Base-by-base conservation (phyloP, 2,329 filamentous ascomycete genomes). In the Aspergillus versicolor region DNA sequence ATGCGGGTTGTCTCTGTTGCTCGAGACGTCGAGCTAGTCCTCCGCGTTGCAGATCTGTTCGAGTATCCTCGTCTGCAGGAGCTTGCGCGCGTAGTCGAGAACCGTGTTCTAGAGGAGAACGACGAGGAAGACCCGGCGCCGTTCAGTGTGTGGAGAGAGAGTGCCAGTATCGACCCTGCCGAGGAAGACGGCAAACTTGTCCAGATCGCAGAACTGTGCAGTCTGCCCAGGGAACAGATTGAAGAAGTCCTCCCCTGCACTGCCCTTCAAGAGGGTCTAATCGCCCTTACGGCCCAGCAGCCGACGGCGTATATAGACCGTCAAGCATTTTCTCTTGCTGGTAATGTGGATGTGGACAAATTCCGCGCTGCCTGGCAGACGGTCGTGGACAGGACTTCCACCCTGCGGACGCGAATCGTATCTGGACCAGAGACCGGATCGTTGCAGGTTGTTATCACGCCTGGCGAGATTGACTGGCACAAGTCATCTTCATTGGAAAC, bases 1-100 rank as follows among this genome's bases (percentile, higher is more conserved):
- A 64, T 65, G 58, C 43, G 52, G 22, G 22, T 60, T n/a, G 55
- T 52, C n/a, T 13, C 22, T 7, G 13, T 13, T 4, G 47, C 51
- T 8, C 40, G 47, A 2, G 34, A 34, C 9, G 27, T 30, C 6
- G 44, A 32, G 15, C 1, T 46, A 3, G 44, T 46, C 13, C 44
- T 46, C 5, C 22, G 22, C 3, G 44, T 46, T 6, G 22, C 44
- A 2, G 44, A 46, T 34, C 22, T 46, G 1, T 46, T 46, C 24
- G 6, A 30, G 22, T 32, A 46, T 9, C 44, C 44, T 3, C 44
- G 44, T 32, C 24, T 46, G 1, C 13, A 19, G 17, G 44, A 46
- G 8, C 22, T 46, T 2, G 44, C 44, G 15, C 44, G 42, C 6
- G 19, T 15, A 15, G 42, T 44, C 9, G 42, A 44, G 21, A 44